Base-by-base conservation (phyloP, 73 alveolate genomes). In the Tetrahymena malaccensis region DNA sequence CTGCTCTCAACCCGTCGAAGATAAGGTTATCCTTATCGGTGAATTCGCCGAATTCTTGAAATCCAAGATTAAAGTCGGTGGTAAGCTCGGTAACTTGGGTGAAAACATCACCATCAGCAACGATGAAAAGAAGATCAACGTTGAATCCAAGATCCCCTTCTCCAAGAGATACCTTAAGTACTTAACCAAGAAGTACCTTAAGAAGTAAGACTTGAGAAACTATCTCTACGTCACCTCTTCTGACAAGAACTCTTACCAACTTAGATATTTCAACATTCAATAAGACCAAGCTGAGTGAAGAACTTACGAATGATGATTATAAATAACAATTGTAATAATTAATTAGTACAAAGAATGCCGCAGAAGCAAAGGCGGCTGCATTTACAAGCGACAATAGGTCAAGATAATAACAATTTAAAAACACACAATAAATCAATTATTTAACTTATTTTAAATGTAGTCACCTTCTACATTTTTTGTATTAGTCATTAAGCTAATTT, bases 111-210 rank as follows among this genome's bases (percentile, higher is more conserved):
- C 97, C 27, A 89, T 95, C 84, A 25, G 93, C 89, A 70, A 96
- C 95, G 94, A 89, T 84, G 94, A 94, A 43, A 83, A 84, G 38
- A 94, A 94, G 94, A 94, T 98, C 95, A 94, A 34, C 43, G 98
- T 98, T 13, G 84, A 94, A 43, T 93, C 98, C 94, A 93, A 58
- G 93, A 93, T 97, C 94, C 98, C 98, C 40, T 97, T 98, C 98
- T 97, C 98, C 96, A 98, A 98, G 98, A 97, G 99, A 98, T 98
- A 98, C 97, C 97, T 98, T 85, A 98, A 98, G 97, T 98, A 98
- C 97, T 95, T 98, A 94, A 97, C 99, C 93, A 98, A 98, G 98
- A 98, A 98, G 95, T 98, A 98, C 97, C 96, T 98, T 94, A 98
- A 98, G 98, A 97, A 97, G 97, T 97, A 97, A 93, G 97, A 96